Evolutionary conservation across 108 stramenopile genomes (phyloP).

Genomic region (Discostella stelligeroides): DNA sequence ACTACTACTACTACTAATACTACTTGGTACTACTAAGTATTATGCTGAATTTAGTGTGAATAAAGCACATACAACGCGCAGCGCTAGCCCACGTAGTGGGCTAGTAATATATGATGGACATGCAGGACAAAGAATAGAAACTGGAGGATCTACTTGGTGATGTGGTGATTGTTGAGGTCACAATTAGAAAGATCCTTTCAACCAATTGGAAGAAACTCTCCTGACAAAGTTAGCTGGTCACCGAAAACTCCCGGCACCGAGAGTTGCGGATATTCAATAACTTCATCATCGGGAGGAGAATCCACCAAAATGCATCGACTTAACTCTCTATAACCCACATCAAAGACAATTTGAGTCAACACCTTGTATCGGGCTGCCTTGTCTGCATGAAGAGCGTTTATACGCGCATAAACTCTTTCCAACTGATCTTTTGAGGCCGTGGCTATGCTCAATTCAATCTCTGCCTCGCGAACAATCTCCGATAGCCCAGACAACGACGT

Average conservation of each 20-base stretch:
- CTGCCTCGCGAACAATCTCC: conserved; percentile 68
- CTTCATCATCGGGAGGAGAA: conserved; percentile 20
- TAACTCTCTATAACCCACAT: conserved; percentile 83
- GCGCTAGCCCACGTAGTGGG: no score
- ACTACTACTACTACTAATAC: no score
- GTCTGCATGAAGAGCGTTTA: conserved; percentile 62
- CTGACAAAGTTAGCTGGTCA: conserved; percentile 29
- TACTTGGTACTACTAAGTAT: no score
- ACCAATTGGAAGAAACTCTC: conserved; percentile 40
- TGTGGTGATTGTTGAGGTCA: no score
- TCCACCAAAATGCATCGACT: conserved; percentile 49
- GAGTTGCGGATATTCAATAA: conserved; percentile 37
- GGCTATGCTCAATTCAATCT: conserved; percentile 80
- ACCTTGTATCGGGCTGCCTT: conserved; percentile 67
- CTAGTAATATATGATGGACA: no score
- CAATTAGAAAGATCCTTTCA: no score
- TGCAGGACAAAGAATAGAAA: no score
- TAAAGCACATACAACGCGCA: no score
- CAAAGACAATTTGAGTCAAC: conserved; percentile 78
- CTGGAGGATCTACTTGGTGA: no score
- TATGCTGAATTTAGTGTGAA: no score
- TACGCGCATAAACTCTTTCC: conserved; percentile 54
- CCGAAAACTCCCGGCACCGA: conserved; percentile 47
- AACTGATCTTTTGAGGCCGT: conserved; percentile 64
- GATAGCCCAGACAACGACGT: conserved; percentile 53